phyloP scores from a whole-genome alignment of 1,284 basidiomycete genomes.

The Exobasidium cylindrosporum region DNA sequence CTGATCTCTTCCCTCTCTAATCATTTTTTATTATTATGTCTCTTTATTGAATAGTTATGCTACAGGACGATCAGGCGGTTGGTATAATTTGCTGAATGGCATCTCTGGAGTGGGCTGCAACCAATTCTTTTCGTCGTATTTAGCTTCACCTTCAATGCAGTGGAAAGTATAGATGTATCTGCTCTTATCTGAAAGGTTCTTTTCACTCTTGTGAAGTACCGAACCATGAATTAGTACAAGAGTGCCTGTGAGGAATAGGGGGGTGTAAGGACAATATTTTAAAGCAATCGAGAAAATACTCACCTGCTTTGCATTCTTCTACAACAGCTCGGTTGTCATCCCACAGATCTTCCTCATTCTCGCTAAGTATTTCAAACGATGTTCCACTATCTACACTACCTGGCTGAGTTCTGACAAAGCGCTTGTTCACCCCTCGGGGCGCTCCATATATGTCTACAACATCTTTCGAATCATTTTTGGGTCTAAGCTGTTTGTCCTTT shows the following conservation, averaged over 20 bases:
- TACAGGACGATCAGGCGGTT: constrained; percentile 3
- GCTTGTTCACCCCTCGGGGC: constrained; percentile 35
- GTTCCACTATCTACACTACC: constrained; percentile 28
- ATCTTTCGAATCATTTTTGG: constrained; percentile 12
- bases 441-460: constrained; percentile 19
- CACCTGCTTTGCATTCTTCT: constrained; percentile 35
- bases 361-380: constrained; percentile 20
- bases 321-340: constrained; percentile 19
- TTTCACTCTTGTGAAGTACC: constrained; percentile 43
- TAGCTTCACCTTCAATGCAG: constrained; percentile 44
- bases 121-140: constrained; percentile 45
- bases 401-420: constrained; percentile 33
- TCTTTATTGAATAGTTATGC: background rate
- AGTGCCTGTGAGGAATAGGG: constrained; percentile 17
- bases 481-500: constrained; percentile 1
- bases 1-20: background rate
- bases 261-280: background rate
- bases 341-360: constrained; percentile 34
- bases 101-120: constrained; percentile 30
- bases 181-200: constrained; percentile 29
- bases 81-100: constrained; percentile 32
- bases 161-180: constrained; percentile 51
- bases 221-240: constrained; percentile 46
- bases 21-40: background rate
- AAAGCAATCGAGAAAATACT: constrained; percentile 6